A percentile compares a stretch with the other conserved stretches of the same genome.
phyloP scores from a whole-genome alignment of 495 filamentous ascomycete species.

The Haplographium delicatum region DNA sequence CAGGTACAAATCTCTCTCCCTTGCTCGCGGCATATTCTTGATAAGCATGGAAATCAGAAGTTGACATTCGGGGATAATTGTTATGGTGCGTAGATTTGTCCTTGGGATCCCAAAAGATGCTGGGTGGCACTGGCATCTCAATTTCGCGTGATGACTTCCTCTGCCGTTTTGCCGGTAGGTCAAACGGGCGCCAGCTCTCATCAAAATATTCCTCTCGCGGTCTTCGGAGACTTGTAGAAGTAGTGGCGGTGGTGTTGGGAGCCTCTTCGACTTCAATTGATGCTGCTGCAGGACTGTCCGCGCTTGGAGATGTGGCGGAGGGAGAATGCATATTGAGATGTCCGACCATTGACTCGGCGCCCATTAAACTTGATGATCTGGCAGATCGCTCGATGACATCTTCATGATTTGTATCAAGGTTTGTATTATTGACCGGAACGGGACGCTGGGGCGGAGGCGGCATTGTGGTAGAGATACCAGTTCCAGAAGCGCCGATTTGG shows the following conservation, averaged over 20 bases:
- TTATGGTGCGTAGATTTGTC: constrained; percentile 46
- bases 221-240: constrained; percentile 18
- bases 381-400: constrained; percentile 29
- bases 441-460: constrained; percentile 5
- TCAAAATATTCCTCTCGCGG: constrained; percentile 17
- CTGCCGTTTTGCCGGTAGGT: constrained; percentile 12
- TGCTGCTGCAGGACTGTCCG: constrained; percentile 2
- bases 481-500: neutral
- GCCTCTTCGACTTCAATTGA: neutral
- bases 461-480: constrained; percentile 1
- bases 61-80: constrained; percentile 49
- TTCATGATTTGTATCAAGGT: constrained; percentile 37
- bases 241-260: neutral
- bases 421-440: neutral
- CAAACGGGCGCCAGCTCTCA: constrained; percentile 8
- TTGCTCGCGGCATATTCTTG: constrained; percentile 33
- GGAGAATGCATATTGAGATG: constrained; percentile 63
- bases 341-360: constrained; percentile 62
- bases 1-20: constrained; percentile 37
- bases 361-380: constrained; percentile 50
- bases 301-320: constrained; percentile 24
- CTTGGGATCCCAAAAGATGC: constrained; percentile 43
- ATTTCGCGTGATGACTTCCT: constrained; percentile 38
- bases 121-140: constrained; percentile 42
- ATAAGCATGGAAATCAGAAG: constrained; percentile 42